Evolutionary conservation across 2,329 filamentous ascomycete genomes (phyloP), one percentile per base, ranked within the genome.

Genomic region (Huntiella moniliformis): DNA sequence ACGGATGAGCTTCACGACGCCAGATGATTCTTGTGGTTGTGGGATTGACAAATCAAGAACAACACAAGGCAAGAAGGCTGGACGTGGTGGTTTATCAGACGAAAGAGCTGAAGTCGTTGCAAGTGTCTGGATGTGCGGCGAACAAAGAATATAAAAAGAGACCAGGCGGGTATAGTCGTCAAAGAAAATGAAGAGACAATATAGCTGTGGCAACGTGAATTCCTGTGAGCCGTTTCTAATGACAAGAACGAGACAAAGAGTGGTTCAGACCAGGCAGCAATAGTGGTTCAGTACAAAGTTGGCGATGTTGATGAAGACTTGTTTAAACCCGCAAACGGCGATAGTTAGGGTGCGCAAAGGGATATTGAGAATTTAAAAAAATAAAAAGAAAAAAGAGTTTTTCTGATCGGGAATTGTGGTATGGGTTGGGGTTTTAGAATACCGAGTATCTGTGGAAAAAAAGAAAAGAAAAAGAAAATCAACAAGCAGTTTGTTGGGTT

Each of bases 171-270:
- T 22, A 36, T 28, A 8, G n/a, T 22, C 33, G n/a, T 43, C 5
- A 38, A 15, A 39, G 18, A 42, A 13, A 48, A 31, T 39, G 15
- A 39, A 18, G 37, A 39, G 16, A 45, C 28, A 15, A 45, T 15
- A 50, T 42, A 43, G 31, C 45, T 36, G 35, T 48, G 22, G 42
- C 37, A 45, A 45, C 28, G 8, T 47, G 22, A 15, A 49, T 41
- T 47, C 45, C 32, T 38, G 44, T 15, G 17, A 37, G 33, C 6
- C 22, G 22, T 28, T 28, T 28, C 22, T 28, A 28, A 10, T 28
- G 22, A 28, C 22, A 28, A 28, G 22, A 28, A 28, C 22, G 22
- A 28, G 22, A 28, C 22, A 28, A 28, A 28, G 22, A n/a, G 36
- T 38, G 15, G 36, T 45, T 22, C 22, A 42, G 38, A 37, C 42